Base-by-base conservation (phyloP, 106 monocot species). In the Allium cepa region DNA sequence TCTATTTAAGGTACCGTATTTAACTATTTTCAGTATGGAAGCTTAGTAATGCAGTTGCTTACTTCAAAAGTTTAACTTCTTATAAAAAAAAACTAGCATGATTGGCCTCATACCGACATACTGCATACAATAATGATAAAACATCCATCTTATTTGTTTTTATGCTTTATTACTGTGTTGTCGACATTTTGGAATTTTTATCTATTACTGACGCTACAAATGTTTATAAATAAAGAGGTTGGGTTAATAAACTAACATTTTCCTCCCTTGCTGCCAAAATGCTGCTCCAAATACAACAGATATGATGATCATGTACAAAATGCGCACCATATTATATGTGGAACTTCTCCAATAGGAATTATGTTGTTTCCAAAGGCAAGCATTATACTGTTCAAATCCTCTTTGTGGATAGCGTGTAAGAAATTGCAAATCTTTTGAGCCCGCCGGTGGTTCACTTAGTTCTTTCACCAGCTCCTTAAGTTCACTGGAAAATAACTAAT, bases 321-420 rank as follows among this genome's bases (percentile, higher is more conserved):
- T n/a, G 11, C 71, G 77, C 28, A 46, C 16, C 49, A 77, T 58
- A 22, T 28, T 70, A 47, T 77, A 77, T 55, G 70, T 47, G 26
- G 70, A 57, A n/a, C 77, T 77, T 51, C 77, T 70, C 77, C 77
- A 77, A 56, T 77, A 71, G 17, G 77, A 71, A 46, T 69, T 11
- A 11, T 56, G 18, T 65, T 71, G 71, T 48, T 77, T 77, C 77
- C 77, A 77, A 50, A 77, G 50, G 47, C 77, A 76, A 62, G 69
- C 46, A 55, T 69, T 76, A 57, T 68, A 70, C 22, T 76, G 76
- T 13, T 17, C 61, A 56, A 28, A 64, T 17, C 58, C 64, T 11
- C 17, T 59, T 11, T 71, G 71, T 10, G 64, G 18, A 15, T 26
- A 65, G 17, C 13, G 46, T 17, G 60, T 63, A 17, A 22, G 56